Evolutionary conservation across 1,139 yeast species (phyloP).

Genomic region (Protomyces arabidopsidicola): DNA sequence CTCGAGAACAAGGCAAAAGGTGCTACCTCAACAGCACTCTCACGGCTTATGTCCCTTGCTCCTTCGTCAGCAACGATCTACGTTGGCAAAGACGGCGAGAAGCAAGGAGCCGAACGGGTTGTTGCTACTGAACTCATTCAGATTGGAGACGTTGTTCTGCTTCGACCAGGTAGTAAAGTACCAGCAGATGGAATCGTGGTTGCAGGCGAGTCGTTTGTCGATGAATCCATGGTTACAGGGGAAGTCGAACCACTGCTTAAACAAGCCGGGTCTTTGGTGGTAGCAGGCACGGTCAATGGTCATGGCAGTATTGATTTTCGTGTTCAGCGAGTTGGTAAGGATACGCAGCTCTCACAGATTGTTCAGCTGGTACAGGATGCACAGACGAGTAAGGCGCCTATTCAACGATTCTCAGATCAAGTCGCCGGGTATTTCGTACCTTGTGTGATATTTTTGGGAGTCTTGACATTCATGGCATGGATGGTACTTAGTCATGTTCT

Average conservation of each 20-base stretch:
- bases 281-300: conserved; percentile 91
- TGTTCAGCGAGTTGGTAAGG: conserved; percentile 69
- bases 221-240: conserved; percentile 87
- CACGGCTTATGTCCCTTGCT: conserved; percentile 69
- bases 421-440: conserved; percentile 88
- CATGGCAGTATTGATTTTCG: conserved; percentile 63
- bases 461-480: conserved; percentile 71
- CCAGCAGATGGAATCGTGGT: conserved; percentile 87
- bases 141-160: conserved; percentile 65
- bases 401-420: conserved; percentile 80
- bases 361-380: conserved; percentile 83
- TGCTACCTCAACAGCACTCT: conserved; percentile 82
- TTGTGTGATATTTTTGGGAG: conserved; percentile 56
- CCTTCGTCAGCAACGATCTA: conserved; percentile 73
- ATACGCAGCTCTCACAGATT: conserved; percentile 82
- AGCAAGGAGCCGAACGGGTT: conserved; percentile 35
- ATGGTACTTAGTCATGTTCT: conserved; percentile 44
- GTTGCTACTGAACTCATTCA: conserved; percentile 75
- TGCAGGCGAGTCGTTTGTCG: conserved; percentile 73
- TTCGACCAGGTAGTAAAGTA: conserved; percentile 79
- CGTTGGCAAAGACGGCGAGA: conserved; percentile 38
- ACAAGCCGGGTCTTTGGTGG: conserved; percentile 54
- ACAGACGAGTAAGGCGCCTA: conserved; percentile 82
- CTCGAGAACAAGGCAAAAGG: conserved; percentile 91
- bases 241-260: conserved; percentile 76